Evolutionary conservation across 208 protist genomes (phyloP).

Genomic region (Polymyxa betae): DNA sequence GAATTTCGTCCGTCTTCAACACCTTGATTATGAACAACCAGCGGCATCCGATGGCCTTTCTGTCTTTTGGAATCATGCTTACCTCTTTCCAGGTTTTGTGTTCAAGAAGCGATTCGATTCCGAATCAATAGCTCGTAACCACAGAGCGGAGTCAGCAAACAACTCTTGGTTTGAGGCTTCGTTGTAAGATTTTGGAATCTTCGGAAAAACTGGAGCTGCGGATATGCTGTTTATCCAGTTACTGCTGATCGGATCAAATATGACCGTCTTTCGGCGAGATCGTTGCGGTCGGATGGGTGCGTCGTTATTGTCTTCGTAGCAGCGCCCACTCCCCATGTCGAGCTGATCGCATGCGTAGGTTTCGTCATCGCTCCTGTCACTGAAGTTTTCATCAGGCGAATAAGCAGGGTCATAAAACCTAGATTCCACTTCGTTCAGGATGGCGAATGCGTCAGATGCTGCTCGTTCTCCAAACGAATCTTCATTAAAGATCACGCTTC

Average conservation of each 20-base stretch:
- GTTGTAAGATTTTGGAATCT: neutral
- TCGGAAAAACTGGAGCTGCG: neutral
- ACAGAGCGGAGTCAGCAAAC: neutral
- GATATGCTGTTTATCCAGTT: neutral
- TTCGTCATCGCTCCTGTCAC: neutral
- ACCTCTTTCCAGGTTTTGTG: neutral
- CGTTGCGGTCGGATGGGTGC: neutral
- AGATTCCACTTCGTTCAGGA: neutral
- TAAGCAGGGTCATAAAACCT: neutral
- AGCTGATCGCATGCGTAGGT: neutral
- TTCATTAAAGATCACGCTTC: constrained; percentile 30
- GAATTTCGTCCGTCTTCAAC: neutral
- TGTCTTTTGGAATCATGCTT: neutral
- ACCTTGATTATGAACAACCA: neutral
- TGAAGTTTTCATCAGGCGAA: neutral
- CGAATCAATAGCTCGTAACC: neutral
- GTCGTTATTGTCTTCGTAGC: neutral
- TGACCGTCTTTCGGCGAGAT: neutral
- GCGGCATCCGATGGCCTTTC: neutral
- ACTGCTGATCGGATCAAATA: neutral
- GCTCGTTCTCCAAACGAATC: neutral
- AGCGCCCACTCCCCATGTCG: neutral
- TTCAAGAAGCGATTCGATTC: neutral
- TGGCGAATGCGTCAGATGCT: neutral
- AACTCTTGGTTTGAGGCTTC: neutral